Conservation (phyloP, 768 basidiomycete genomes). For the Tylopilus cervinicoccineus region DNA sequence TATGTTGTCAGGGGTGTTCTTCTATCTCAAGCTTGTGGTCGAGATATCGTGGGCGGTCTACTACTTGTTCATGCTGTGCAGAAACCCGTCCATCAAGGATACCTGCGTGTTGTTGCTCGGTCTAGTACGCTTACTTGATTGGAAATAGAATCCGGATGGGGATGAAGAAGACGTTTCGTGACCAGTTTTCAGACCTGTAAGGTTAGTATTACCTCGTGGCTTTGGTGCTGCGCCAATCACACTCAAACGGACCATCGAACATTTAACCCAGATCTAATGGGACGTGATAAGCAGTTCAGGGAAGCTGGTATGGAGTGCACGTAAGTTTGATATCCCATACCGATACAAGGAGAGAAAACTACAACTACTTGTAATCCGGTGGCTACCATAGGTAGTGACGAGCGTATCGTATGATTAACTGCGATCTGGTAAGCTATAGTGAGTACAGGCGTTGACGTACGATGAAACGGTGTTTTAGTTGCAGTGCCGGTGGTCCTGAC, state of each 20-base stretch:
- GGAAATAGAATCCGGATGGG: slow-evolving; percentile 20
- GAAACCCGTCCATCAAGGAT: slow-evolving; percentile 26
- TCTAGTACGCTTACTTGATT: slow-evolving; percentile 27
- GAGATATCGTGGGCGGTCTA: slow-evolving; percentile 28
- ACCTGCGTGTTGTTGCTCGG: slow-evolving; percentile 18
- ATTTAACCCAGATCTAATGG: neutral
- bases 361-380: neutral
- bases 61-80: slow-evolving; percentile 25
- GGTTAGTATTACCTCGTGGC: no score
- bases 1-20: slow-evolving; percentile 22
- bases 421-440: neutral
- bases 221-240: neutral
- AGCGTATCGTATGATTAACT: neutral
- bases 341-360: neutral
- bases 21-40: slow-evolving; percentile 26
- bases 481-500: neutral
- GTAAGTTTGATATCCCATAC: neutral
- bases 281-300: neutral
- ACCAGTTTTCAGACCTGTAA: neutral
- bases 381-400: neutral
- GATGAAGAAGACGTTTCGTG: neutral
- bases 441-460: neutral
- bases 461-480: neutral
- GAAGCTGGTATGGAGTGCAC: neutral
- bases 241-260: neutral